These are phyloP conservation scores for Pestalotiopsis sp. DNA, from an alignment of 2,329 filamentous ascomycete species.

Conservation along the genomic window DNA sequence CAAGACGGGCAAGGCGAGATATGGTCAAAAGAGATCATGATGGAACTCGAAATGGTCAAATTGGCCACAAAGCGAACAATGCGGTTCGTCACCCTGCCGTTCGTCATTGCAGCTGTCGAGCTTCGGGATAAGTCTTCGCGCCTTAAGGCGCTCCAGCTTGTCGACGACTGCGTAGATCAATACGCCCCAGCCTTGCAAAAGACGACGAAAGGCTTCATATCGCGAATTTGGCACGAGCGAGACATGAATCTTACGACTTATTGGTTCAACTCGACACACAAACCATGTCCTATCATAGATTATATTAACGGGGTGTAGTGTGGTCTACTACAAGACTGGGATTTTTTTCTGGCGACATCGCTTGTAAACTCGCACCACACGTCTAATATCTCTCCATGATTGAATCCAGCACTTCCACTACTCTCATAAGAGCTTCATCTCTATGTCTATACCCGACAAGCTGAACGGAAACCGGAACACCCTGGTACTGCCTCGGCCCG, in stretches of 20 bases:
- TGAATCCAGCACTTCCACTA: slow-evolving; percentile 27
- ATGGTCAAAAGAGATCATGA: slow-evolving; percentile 29
- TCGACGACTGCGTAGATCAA: slow-evolving; percentile 25
- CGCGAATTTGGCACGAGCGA: slow-evolving; percentile 28
- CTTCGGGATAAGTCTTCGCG: slow-evolving; percentile 18
- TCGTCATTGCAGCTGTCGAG: slow-evolving; percentile 29
- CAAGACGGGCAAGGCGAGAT: slow-evolving; percentile 25
- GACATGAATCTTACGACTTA: slow-evolving; percentile 20
- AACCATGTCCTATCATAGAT: slow-evolving; percentile 26
- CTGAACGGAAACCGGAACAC: slow-evolving; percentile 29
- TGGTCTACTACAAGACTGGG: neutral
- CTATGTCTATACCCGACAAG: slow-evolving; percentile 33
- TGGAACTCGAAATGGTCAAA: slow-evolving; percentile 27
- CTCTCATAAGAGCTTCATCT: slow-evolving; percentile 30
- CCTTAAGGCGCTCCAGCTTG: slow-evolving; percentile 20
- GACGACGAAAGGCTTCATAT: slow-evolving; percentile 25
- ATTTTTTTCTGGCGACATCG: neutral
- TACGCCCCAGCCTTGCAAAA: slow-evolving; percentile 25
- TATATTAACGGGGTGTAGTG: slow-evolving; percentile 4
- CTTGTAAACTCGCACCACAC: neutral
- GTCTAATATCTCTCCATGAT: slow-evolving; percentile 21
- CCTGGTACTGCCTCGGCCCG: slow-evolving; percentile 28
- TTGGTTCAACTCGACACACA: slow-evolving; percentile 29
- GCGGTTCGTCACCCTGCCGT: slow-evolving; percentile 29
- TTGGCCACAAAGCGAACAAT: slow-evolving; percentile 22